These are phyloP conservation scores for Hanseniaspora gamundiae DNA, from an alignment of 1,139 yeast genomes.

Conservation along the genomic window DNA sequence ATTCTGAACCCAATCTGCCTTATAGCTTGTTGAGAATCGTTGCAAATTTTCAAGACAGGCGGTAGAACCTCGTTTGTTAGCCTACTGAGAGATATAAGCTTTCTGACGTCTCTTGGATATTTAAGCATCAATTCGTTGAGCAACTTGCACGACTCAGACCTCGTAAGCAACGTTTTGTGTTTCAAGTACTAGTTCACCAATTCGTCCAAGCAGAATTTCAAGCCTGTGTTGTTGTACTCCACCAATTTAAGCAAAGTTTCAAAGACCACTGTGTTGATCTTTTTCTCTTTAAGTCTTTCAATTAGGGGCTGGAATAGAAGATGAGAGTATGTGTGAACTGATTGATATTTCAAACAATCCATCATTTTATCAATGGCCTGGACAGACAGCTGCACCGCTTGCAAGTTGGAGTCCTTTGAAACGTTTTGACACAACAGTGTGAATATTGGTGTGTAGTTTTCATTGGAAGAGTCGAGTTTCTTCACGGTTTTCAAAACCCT, in stretches of 20 bases:
- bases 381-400: conserved; percentile 75
- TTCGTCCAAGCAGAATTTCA: conserved; percentile 47
- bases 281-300: conserved; percentile 83
- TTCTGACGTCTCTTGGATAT: conserved; percentile 38
- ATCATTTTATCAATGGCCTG: conserved; percentile 53
- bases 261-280: conserved; percentile 50
- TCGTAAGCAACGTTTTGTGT: conserved; percentile 78
- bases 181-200: conserved; percentile 27
- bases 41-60: conserved; percentile 39
- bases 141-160: conserved; percentile 54
- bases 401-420: conserved; percentile 74
- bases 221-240: conserved; percentile 51
- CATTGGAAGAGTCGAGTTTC: conserved; percentile 35
- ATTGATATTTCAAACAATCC: conserved; percentile 50
- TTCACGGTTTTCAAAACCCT: conserved; percentile 32
- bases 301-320: conserved; percentile 50
- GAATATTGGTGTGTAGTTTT: conserved; percentile 57
- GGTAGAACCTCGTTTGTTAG: conserved; percentile 12
- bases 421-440: conserved; percentile 57
- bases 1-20: conserved; percentile 70
- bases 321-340: conserved; percentile 36
- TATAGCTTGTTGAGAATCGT: conserved; percentile 78
- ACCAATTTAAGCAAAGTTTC: conserved; percentile 47
- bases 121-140: conserved; percentile 52
- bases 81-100: conserved; percentile 34